These are phyloP conservation scores for Globisporangium nodosum DNA, from an alignment of 352 stramenopile genomes.

Conservation along the genomic window DNA sequence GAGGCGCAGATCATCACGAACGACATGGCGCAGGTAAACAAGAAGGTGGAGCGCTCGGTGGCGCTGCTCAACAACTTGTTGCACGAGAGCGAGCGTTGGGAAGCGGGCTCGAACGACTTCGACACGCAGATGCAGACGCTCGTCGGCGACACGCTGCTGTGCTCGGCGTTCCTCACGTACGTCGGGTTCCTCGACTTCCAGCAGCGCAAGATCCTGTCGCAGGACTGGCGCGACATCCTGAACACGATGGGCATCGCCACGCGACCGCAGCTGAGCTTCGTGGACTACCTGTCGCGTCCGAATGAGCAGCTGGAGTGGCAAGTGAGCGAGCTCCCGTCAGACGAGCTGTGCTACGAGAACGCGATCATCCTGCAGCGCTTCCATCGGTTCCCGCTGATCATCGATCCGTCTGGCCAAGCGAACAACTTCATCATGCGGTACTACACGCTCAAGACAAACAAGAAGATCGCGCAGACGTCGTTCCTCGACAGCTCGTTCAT, in stretches of 20 bases:
- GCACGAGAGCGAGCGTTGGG: slow-evolving; percentile 98
- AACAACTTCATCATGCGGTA: slow-evolving; percentile 98
- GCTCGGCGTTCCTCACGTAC: slow-evolving; percentile 98
- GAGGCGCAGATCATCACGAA: slow-evolving; percentile 97
- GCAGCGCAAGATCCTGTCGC: slow-evolving; percentile 91
- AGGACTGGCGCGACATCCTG: slow-evolving; percentile 94
- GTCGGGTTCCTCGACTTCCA: slow-evolving; percentile 98
- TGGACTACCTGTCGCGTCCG: slow-evolving; percentile 96
- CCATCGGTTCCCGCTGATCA: slow-evolving; percentile 97
- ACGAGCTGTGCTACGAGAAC: slow-evolving; percentile 99
- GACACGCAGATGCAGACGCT: slow-evolving; percentile 95
- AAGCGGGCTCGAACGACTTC: slow-evolving; percentile 95
- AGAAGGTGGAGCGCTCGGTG: slow-evolving; percentile 96
- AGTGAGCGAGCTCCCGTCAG: slow-evolving; percentile 93
- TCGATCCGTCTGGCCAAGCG: slow-evolving; percentile 98
- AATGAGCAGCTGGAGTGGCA: slow-evolving; percentile 95
- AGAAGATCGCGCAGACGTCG: slow-evolving; percentile 97
- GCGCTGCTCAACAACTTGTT: slow-evolving; percentile 97
- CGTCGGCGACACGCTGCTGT: slow-evolving; percentile 95
- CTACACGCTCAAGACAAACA: slow-evolving; percentile 87
- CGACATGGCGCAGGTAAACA: slow-evolving; percentile 97
- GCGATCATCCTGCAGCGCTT: slow-evolving; percentile 98
- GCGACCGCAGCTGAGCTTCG: slow-evolving; percentile 83
- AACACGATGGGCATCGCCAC: slow-evolving; percentile 89
- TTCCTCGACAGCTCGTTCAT: slow-evolving; percentile 99